These are phyloP conservation scores for Scutellaria baicalensis DNA, from an alignment of 257 asterid species.

Conservation along the genomic window DNA sequence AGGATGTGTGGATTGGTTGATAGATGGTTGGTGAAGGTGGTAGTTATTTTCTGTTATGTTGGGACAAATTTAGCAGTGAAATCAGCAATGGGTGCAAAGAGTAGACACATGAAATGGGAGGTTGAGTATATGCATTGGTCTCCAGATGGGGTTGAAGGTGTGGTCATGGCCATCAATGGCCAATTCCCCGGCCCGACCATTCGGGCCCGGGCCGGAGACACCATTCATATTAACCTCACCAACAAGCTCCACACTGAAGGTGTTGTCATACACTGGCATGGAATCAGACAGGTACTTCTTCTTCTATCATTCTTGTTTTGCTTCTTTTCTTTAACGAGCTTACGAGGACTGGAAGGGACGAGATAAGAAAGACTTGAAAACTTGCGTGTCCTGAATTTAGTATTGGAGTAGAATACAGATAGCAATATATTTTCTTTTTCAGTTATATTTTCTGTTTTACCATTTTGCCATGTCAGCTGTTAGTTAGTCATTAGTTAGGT, in stretches of 20 bases:
- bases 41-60: too few species aligned
- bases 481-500: too few species aligned
- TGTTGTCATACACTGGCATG: conserved; percentile 84
- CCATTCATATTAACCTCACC: conserved; percentile 48
- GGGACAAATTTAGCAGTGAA: background rate
- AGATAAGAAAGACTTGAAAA: too few species aligned
- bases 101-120: conserved; percentile 51
- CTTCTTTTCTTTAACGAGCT: background rate
- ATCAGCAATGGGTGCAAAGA: conserved; percentile 25
- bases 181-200: conserved; percentile 83
- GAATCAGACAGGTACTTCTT: conserved; percentile 58
- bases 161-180: conserved; percentile 63
- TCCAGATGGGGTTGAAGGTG: conserved; percentile 61
- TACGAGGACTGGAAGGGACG: too few species aligned
- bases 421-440: too few species aligned
- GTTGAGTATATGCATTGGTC: conserved; percentile 59
- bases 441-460: too few species aligned
- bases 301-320: background rate
- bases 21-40: too few species aligned
- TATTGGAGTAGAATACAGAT: too few species aligned
- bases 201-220: conserved; percentile 63
- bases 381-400: too few species aligned
- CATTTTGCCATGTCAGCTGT: too few species aligned
- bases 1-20: too few species aligned
- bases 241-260: conserved; percentile 71